Percentiles rank a stretch among this genome's conserved stretches.
These are phyloP conservation scores for Pythium insidiosum DNA, from an alignment of 352 stramenopile species.

Conservation along the genomic window DNA sequence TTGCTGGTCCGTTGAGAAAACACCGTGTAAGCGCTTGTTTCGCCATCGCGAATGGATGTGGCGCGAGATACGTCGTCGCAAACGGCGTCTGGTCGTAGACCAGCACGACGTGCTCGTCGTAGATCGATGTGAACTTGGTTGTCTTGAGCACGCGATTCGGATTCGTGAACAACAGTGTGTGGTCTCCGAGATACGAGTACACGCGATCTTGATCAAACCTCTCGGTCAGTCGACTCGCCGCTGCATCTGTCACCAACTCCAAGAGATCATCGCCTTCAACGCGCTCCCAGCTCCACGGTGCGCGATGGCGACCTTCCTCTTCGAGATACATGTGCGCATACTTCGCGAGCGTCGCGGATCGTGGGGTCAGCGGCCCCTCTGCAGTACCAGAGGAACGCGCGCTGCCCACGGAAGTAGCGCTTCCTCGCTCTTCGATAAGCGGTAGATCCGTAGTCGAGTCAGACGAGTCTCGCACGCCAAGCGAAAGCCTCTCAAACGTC, in stretches of 20 bases:
- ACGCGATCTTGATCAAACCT: conserved; percentile 43
- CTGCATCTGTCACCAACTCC: not conserved
- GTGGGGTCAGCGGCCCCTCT: conserved; percentile 31
- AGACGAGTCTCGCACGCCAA: no score
- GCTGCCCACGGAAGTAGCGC: no score
- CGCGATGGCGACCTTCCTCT: conserved; percentile 43
- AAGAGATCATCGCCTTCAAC: conserved; percentile 32
- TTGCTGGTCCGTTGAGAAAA: conserved; percentile 20
- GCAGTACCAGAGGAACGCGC: conserved; percentile 4
- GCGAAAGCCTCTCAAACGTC: conserved; percentile 50
- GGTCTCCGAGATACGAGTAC: conserved; percentile 55
- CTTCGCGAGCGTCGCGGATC: conserved; percentile 65
- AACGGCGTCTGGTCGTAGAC: conserved; percentile 42
- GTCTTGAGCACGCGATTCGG: conserved; percentile 71
- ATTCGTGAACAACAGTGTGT: conserved; percentile 62
- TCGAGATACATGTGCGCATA: conserved; percentile 68
- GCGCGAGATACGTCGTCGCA: conserved; percentile 27
- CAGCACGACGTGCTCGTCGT: conserved; percentile 69
- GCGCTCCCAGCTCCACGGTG: conserved; percentile 51
- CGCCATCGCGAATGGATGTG: conserved; percentile 68
- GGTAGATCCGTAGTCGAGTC: not conserved
- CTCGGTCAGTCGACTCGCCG: not conserved
- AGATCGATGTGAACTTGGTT: conserved; percentile 72
- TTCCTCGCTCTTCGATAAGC: no score
- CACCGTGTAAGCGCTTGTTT: conserved; percentile 47